Base-by-base conservation (phyloP, 228 moss, liverwort and hornwort genomes). In the Sphagnum magellanicum region DNA sequence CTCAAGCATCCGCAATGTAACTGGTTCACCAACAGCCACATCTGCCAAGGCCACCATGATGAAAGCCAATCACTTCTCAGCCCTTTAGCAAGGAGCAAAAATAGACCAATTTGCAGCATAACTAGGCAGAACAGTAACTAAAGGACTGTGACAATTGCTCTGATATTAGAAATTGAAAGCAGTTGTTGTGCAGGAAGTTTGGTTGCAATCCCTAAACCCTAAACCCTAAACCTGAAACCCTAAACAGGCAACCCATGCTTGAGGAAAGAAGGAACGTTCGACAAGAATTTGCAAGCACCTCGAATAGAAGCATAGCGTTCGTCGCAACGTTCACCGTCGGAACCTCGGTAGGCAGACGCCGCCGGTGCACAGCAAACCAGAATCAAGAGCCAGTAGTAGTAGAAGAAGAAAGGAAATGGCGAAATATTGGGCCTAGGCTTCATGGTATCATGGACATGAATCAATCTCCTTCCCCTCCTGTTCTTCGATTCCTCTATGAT, bases 1-100 rank as follows among this genome's bases (percentile, higher is more conserved):
- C 52, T 79, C 71, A 66, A 92, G 68, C 14, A 91, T 89, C 68
- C 76, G 79, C 53, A 92, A 67, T 60, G 83, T 79, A 63, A 89
- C 86, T 4, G 88, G 75, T 50, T 82, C 84, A 50, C 91, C 92
- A 60, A 89, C 73, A 58, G 82, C 83, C 5, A 96, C 88, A 83
- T 96, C 96, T 95, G 80, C 67, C 71, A 72, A 62, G 58, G 55
- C 55, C 9, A 55, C 12, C 55, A 55, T 55, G 8, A 12, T 8
- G 12, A 55, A 55, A 12, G 55, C 55, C 55, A 12, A 55, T 55
- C 55, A 55, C 8, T 55, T 12, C 55, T 8, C 8, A 55, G 12
- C 55, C 55, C 55, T 55, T 55, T 55, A 12, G 55, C 55, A 55
- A 32, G 32, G 32, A 32, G 32, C 32, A 32, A 32, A 32, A 2